These are phyloP conservation scores for Sporothrix sp. DNA, from an alignment of 2,329 filamentous ascomycete genomes.

Conservation along the genomic window DNA sequence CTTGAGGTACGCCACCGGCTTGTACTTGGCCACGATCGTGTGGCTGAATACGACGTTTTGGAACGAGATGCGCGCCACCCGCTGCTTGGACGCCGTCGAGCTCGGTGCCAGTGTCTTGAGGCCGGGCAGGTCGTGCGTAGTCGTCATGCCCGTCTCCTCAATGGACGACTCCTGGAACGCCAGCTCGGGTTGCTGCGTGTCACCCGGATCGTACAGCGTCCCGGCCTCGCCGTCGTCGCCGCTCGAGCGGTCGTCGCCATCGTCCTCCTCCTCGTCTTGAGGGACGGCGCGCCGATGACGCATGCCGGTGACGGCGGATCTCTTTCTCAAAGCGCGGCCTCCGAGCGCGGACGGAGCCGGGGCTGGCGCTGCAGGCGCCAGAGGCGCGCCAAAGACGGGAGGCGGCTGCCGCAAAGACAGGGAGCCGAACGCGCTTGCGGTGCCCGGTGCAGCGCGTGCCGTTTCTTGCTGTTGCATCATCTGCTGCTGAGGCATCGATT, in stretches of 20 bases:
- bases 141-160: slow-evolving; percentile 50
- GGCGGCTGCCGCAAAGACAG: not conserved
- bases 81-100: slow-evolving; percentile 44
- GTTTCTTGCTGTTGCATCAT: not conserved
- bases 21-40: slow-evolving; percentile 51
- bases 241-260: too few species aligned
- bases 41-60: slow-evolving; percentile 43
- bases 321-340: too few species aligned
- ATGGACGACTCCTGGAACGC: slow-evolving; percentile 43
- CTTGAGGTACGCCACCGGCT: slow-evolving; percentile 49
- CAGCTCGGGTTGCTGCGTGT: slow-evolving; percentile 24
- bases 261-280: not conserved
- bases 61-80: slow-evolving; percentile 44
- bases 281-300: too few species aligned
- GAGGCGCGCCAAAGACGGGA: not conserved
- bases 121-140: slow-evolving; percentile 51
- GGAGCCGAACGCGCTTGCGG: not conserved
- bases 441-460: not conserved
- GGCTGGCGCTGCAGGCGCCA: not conserved
- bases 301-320: too few species aligned
- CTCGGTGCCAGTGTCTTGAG: slow-evolving; percentile 46
- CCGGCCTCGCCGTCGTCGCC: not conserved
- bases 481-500: slow-evolving; percentile 5
- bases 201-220: slow-evolving; percentile 16
- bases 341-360: not conserved